These are phyloP conservation scores for Talaromyces adpressus DNA, from an alignment of 495 filamentous ascomycete genomes.

Conservation along the genomic window DNA sequence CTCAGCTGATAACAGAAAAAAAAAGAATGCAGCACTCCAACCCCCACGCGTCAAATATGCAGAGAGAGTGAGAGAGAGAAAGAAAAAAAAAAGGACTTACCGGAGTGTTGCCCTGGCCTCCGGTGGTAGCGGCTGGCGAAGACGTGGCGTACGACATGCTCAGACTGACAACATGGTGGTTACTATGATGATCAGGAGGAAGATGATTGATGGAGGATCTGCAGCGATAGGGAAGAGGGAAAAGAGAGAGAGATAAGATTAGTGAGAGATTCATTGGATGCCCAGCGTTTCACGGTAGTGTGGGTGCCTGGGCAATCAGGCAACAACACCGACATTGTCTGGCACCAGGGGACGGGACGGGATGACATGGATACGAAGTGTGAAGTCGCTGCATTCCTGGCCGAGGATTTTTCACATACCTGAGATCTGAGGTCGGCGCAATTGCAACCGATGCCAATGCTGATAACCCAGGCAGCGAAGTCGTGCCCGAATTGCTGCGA, in stretches of 20 bases:
- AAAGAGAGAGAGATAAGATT: not conserved
- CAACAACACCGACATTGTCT: not conserved
- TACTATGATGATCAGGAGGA: constrained; percentile 1
- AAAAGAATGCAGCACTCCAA: constrained; percentile 5
- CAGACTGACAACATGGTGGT: constrained; percentile 35
- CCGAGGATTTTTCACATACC: constrained; percentile 3
- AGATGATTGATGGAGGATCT: constrained; percentile 33
- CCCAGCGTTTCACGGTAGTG: not conserved
- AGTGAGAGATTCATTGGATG: constrained; percentile 1
- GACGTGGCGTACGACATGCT: constrained; percentile 55
- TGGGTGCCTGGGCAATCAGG: constrained; percentile 6
- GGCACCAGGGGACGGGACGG: not conserved
- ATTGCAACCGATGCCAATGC: constrained; percentile 58
- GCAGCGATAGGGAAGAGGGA: constrained; percentile 8
- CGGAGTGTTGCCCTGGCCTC: constrained; percentile 57
- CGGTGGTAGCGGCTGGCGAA: constrained; percentile 61
- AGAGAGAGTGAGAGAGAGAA: not conserved
- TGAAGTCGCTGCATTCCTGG: not conserved
- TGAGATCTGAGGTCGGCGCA: constrained; percentile 43
- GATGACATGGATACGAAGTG: constrained; percentile 4
- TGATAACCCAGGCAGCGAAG: constrained; percentile 53
- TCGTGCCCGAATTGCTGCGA: constrained; percentile 21
- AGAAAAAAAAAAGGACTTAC: constrained; percentile 42
- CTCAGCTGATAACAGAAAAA: constrained; percentile 11
- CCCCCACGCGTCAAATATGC: not conserved